phyloP scores from a whole-genome alignment of 495 filamentous ascomycete species.

The Ascobolus immersus region DNA sequence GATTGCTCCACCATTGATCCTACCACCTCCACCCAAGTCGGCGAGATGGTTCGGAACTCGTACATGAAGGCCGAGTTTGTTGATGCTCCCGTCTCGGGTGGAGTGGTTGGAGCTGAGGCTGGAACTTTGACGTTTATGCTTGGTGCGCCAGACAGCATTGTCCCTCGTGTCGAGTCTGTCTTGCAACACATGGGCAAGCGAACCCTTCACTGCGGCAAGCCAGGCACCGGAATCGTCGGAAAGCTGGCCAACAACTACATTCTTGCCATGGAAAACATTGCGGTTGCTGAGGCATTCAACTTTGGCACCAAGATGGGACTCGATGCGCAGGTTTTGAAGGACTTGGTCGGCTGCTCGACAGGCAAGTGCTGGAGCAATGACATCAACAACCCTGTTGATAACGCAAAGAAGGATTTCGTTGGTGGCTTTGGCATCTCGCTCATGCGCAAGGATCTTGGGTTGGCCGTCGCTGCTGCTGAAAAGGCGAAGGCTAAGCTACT shows the following conservation, averaged over 20 bases:
- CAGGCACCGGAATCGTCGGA: conserved; percentile 54
- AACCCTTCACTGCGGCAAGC: conserved; percentile 53
- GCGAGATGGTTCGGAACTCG: conserved; percentile 30
- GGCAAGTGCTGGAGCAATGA: conserved; percentile 82
- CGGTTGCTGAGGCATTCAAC: conserved; percentile 80
- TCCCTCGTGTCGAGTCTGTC: conserved; percentile 35
- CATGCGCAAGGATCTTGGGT: conserved; percentile 59
- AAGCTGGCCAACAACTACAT: conserved; percentile 92
- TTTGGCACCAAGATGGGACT: conserved; percentile 65
- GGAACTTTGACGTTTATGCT: conserved; percentile 72
- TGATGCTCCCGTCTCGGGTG: conserved; percentile 67
- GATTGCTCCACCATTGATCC: conserved; percentile 77
- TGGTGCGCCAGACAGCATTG: conserved; percentile 32
- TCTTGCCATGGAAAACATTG: conserved; percentile 76
- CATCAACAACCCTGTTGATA: conserved; percentile 75
- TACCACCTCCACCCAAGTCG: conserved; percentile 41
- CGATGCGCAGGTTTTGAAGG: conserved; percentile 49
- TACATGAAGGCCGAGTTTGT: conserved; percentile 34
- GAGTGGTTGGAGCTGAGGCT: conserved; percentile 53
- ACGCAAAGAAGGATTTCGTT: conserved; percentile 46
- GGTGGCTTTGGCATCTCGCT: conserved; percentile 64
- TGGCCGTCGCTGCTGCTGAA: conserved; percentile 48
- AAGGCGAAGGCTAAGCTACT: conserved; percentile 39
- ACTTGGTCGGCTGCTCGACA: conserved; percentile 62
- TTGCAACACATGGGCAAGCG: conserved; percentile 59